Evolutionary conservation across 768 basidiomycete species (phyloP).

Genomic region (Galerina marginata): DNA sequence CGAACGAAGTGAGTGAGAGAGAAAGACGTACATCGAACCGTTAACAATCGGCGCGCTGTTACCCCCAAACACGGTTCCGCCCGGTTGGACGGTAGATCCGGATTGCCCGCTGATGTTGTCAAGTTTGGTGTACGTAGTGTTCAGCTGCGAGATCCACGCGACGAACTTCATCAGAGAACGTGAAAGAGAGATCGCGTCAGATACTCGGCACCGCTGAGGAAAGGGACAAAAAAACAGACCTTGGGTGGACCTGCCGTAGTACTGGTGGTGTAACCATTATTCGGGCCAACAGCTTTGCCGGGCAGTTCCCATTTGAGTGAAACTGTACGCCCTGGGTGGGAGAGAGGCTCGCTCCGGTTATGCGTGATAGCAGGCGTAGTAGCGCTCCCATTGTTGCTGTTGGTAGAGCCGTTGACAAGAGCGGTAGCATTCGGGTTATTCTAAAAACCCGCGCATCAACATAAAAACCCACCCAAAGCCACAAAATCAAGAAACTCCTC

Average conservation of each 20-base stretch:
- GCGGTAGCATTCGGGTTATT: slow-evolving; percentile 32
- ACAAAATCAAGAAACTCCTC: too few species aligned
- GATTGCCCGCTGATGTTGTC: slow-evolving; percentile 44
- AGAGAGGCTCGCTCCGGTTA: slow-evolving; percentile 55
- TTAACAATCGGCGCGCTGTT: slow-evolving; percentile 49
- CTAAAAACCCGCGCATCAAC: slow-evolving; percentile 9
- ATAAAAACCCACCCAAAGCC: too few species aligned
- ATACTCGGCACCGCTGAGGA: background rate
- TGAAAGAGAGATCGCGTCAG: too few species aligned
- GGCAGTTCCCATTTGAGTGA: slow-evolving; percentile 60
- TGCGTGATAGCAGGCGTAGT: slow-evolving; percentile 55
- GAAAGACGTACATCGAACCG: slow-evolving; percentile 52
- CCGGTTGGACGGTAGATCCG: slow-evolving; percentile 56
- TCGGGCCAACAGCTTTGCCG: slow-evolving; percentile 55
- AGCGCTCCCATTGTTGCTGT: slow-evolving; percentile 33
- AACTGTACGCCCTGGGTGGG: slow-evolving; percentile 49
- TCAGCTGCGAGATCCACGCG: slow-evolving; percentile 66
- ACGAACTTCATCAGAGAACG: slow-evolving; percentile 53
- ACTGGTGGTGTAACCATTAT: slow-evolving; percentile 56
- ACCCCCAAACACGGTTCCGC: slow-evolving; percentile 47
- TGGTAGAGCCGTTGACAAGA: slow-evolving; percentile 20
- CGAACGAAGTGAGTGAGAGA: too few species aligned
- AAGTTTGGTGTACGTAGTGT: slow-evolving; percentile 62
- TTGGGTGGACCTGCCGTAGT: slow-evolving; percentile 48
- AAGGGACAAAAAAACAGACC: slow-evolving; percentile 25